These are phyloP conservation scores for Plasmodium gaboni DNA, from an alignment of 169 alveolate species.

Conservation along the genomic window DNA sequence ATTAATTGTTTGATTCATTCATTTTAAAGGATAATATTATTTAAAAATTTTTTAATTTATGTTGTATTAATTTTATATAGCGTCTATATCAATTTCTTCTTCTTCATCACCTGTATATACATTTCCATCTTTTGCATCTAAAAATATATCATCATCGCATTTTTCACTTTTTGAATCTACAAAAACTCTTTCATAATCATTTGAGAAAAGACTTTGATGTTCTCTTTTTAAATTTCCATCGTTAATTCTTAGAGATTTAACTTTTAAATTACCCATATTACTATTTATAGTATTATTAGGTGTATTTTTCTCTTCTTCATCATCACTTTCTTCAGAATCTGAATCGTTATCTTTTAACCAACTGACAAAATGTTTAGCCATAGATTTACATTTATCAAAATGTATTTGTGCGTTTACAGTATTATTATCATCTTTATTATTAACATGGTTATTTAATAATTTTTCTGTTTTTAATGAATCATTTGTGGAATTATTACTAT, in stretches of 20 bases:
- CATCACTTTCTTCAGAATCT: constrained; percentile 73
- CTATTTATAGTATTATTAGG: constrained; percentile 37
- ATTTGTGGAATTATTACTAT: too few relatives aligned
- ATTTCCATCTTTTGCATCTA: constrained; percentile 75
- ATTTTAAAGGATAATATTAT: too few relatives aligned
- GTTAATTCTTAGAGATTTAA: constrained; percentile 64
- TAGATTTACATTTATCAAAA: constrained; percentile 77
- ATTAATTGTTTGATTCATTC: too few relatives aligned
- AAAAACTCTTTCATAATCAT: constrained; percentile 53
- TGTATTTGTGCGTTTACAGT: too few relatives aligned
- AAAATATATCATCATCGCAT: constrained; percentile 73
- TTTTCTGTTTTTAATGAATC: too few relatives aligned
- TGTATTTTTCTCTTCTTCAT: constrained; percentile 76
- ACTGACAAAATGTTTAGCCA: constrained; percentile 88
- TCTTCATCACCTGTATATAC: constrained; percentile 73
- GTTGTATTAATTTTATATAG: constrained; percentile 13
- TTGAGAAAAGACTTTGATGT: background rate
- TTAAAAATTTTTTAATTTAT: too few relatives aligned
- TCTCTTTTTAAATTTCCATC: constrained; percentile 33
- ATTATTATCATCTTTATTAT: too few relatives aligned
- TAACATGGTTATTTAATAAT: too few relatives aligned
- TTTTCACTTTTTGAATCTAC: constrained; percentile 77
- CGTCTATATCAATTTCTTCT: constrained; percentile 76
- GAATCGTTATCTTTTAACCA: constrained; percentile 86
- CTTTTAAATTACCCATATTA: constrained; percentile 33